Conservation (phyloP, 2,329 filamentous ascomycete genomes). For the Sphaerulina musiva region DNA sequence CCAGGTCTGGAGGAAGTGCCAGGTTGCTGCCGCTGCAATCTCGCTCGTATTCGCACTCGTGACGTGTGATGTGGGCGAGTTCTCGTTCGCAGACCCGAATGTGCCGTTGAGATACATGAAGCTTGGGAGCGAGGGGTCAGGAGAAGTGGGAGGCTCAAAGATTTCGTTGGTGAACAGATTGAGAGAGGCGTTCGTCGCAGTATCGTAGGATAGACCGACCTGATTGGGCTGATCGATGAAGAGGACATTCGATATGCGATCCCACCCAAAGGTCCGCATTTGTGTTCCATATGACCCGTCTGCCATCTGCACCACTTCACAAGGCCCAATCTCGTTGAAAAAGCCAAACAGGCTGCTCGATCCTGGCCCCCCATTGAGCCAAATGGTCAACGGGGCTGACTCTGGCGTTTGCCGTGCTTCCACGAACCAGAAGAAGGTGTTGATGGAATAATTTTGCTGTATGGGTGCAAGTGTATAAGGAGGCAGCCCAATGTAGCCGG, state of each 20-base stretch:
- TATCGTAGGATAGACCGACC: constrained; percentile 63
- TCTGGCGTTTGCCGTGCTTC: constrained; percentile 47
- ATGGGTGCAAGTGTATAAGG: constrained; percentile 43
- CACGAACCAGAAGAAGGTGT: constrained; percentile 61
- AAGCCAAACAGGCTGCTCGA: constrained; percentile 59
- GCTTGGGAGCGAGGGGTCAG: constrained; percentile 14
- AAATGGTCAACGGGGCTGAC: constrained; percentile 52
- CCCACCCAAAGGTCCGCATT: constrained; percentile 60
- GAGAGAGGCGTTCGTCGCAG: constrained; percentile 54
- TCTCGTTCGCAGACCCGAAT: constrained; percentile 50
- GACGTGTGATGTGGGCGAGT: constrained; percentile 13
- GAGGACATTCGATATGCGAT: constrained; percentile 53
- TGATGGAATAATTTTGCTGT: constrained; percentile 52
- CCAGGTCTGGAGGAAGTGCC: constrained; percentile 59
- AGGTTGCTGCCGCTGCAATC: constrained; percentile 45
- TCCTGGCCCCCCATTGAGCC: constrained; percentile 63
- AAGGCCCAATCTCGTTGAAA: constrained; percentile 54
- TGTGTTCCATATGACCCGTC: constrained; percentile 37
- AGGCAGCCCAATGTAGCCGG: constrained; percentile 59
- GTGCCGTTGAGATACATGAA: constrained; percentile 55
- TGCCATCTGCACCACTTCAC: constrained; percentile 38
- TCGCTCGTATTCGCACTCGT: constrained; percentile 33
- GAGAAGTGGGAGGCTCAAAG: constrained; percentile 36
- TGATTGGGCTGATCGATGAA: constrained; percentile 62
- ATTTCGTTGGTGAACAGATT: constrained; percentile 41